Percentiles rank a stretch among this genome's conserved stretches.
Evolutionary conservation across 805 yeast species (phyloP).

Genomic region (Saccharomycopsis oosterbeekiorum): DNA sequence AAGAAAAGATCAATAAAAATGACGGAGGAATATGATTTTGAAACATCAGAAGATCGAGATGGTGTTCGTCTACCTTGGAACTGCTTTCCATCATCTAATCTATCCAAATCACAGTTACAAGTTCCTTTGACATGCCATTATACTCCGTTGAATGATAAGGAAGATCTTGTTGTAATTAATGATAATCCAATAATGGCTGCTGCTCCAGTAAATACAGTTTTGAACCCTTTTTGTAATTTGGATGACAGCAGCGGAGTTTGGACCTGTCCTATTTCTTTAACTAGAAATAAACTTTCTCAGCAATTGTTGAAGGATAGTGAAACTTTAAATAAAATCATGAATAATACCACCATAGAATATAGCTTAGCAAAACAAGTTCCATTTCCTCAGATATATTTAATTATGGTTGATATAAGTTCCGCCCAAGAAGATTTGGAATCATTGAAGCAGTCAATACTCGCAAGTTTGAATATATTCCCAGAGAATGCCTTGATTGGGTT

Average conservation of each 20-base stretch:
- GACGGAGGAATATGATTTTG: conserved; percentile 32
- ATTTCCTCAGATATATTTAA: conserved; percentile 15
- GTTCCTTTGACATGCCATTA: conserved; percentile 52
- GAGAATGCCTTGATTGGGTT: conserved; percentile 47
- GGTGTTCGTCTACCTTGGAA: conserved; percentile 75
- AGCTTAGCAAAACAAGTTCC: conserved; percentile 22
- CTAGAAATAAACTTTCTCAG: conserved; percentile 43
- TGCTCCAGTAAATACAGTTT: conserved; percentile 40
- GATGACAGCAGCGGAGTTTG: conserved; percentile 43
- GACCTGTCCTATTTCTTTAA: conserved; percentile 46
- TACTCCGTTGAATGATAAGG: conserved; percentile 46
- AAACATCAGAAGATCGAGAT: conserved; percentile 49
- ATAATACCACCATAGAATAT: conserved; percentile 27
- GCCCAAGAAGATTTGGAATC: conserved; percentile 37
- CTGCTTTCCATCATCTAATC: conserved; percentile 48
- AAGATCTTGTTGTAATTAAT: conserved; percentile 41
- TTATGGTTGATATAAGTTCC: conserved; percentile 14
- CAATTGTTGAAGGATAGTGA: conserved; percentile 33
- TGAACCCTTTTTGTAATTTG: conserved; percentile 47
- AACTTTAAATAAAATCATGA: conserved; percentile 25
- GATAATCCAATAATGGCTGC: conserved; percentile 37
- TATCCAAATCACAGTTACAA: conserved; percentile 46
- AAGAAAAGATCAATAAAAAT: not conserved
- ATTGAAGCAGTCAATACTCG: conserved; percentile 39
- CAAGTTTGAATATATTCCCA: conserved; percentile 37